phyloP scores from a whole-genome alignment of 108 stramenopile genomes.

The Stephanodiscus minutulus region DNA sequence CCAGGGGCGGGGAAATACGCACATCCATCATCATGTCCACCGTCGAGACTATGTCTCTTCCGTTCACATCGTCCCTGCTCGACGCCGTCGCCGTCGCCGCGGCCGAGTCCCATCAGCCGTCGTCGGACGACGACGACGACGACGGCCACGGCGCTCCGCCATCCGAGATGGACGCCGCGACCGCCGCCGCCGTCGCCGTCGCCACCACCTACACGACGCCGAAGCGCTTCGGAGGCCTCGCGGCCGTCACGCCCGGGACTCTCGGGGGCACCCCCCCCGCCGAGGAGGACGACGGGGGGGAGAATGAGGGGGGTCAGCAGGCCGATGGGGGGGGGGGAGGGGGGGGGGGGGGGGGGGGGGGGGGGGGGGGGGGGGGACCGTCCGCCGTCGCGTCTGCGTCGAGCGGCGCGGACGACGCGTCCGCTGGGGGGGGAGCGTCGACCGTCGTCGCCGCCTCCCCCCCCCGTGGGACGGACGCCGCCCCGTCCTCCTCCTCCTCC shows the following conservation, averaged over 20 bases:
- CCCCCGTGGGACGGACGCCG: not conserved
- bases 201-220: slow-evolving; percentile 31
- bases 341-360: not conserved
- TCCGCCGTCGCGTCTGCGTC: not conserved
- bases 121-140: not conserved
- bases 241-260: slow-evolving; percentile 36
- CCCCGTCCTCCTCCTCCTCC: not conserved
- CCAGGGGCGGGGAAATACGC: too few species aligned
- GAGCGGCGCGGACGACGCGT: not conserved
- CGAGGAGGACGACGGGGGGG: not conserved
- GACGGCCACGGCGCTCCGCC: not conserved
- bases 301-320: too few species aligned
- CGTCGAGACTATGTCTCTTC: not conserved
- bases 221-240: slow-evolving; percentile 20
- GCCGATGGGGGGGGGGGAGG: too few species aligned
- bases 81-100: not conserved
- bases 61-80: not conserved
- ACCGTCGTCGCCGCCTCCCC: not conserved
- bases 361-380: not conserved
- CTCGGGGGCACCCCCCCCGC: slow-evolving; percentile 8
- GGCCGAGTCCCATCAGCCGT: not conserved
- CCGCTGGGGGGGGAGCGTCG: not conserved
- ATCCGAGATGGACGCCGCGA: slow-evolving; percentile 9
- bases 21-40: not conserved
- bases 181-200: slow-evolving; percentile 14